A percentile compares a stretch with the other conserved stretches of the same genome.
Evolutionary conservation across 2,329 filamentous ascomycete genomes (phyloP).

Genomic region (Aaosphaeria pasadenensis): DNA sequence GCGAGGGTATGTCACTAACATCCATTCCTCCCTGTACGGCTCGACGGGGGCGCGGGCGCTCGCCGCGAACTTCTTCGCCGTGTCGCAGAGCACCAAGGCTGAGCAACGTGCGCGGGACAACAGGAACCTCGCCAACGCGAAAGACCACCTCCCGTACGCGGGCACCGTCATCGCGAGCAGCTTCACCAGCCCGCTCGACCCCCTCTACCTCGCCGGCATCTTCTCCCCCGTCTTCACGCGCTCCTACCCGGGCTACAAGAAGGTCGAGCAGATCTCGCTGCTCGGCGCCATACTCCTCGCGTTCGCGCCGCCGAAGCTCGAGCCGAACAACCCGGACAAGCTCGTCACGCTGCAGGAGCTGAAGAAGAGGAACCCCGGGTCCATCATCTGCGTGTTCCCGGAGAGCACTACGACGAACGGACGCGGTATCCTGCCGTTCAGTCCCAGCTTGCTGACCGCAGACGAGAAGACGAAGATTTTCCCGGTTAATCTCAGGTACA

Average conservation of each 20-base stretch:
- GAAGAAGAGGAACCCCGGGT: constrained; percentile 64
- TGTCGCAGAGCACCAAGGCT: not conserved
- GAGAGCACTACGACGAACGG: constrained; percentile 95
- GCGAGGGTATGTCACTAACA: constrained; percentile 62
- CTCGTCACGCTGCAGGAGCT: constrained; percentile 48
- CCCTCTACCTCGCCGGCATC: constrained; percentile 89
- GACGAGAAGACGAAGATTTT: constrained; percentile 73
- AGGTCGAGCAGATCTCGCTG: constrained; percentile 75
- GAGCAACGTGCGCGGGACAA: not conserved
- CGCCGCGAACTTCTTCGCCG: not conserved
- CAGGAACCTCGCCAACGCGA: constrained; percentile 13
- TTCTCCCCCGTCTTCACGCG: constrained; percentile 94
- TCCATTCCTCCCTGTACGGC: not conserved
- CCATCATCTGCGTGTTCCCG: constrained; percentile 83
- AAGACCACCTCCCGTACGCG: constrained; percentile 69
- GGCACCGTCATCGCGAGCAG: constrained; percentile 84
- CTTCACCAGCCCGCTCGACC: constrained; percentile 89
- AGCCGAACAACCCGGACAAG: constrained; percentile 28
- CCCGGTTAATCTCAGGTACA: constrained; percentile 86
- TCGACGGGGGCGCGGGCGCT: not conserved
- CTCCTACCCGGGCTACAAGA: constrained; percentile 71
- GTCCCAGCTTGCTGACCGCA: constrained; percentile 69
- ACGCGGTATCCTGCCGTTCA: constrained; percentile 80
- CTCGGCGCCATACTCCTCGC: constrained; percentile 71
- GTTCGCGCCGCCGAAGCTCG: constrained; percentile 56